phyloP scores from a whole-genome alignment of 352 stramenopile genomes.

The Peronospora tabacina region DNA sequence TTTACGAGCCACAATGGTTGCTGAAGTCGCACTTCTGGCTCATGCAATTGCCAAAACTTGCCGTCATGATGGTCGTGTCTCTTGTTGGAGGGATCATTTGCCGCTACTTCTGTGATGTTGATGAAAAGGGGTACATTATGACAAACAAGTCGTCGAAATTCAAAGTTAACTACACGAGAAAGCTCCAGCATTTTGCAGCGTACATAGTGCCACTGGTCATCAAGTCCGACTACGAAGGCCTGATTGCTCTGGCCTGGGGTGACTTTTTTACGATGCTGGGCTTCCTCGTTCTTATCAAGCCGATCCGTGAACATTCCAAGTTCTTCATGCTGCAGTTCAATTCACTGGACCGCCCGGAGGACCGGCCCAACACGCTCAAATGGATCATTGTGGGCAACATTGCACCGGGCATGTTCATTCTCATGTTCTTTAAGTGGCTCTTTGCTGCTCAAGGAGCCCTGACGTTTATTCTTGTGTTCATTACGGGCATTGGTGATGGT shows the following conservation, averaged over 20 bases:
- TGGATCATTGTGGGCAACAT: slow-evolving; percentile 80
- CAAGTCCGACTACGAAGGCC: slow-evolving; percentile 50
- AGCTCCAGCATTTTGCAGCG: slow-evolving; percentile 76
- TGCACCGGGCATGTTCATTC: slow-evolving; percentile 57
- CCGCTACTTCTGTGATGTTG: slow-evolving; percentile 65
- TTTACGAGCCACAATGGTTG: slow-evolving; percentile 53
- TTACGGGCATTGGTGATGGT: slow-evolving; percentile 71
- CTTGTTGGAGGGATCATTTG: slow-evolving; percentile 65
- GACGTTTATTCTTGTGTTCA: slow-evolving; percentile 77
- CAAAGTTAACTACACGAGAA: slow-evolving; percentile 87
- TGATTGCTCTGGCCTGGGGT: slow-evolving; percentile 65
- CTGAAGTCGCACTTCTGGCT: slow-evolving; percentile 49
- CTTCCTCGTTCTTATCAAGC: slow-evolving; percentile 83
- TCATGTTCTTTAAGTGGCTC: slow-evolving; percentile 85
- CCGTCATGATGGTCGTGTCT: slow-evolving; percentile 67
- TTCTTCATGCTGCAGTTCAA: slow-evolving; percentile 89
- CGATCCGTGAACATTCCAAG: slow-evolving; percentile 64
- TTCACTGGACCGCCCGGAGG: slow-evolving; percentile 75
- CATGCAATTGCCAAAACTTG: slow-evolving; percentile 57
- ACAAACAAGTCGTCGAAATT: slow-evolving; percentile 78
- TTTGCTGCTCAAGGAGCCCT: slow-evolving; percentile 47
- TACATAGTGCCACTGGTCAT: slow-evolving; percentile 79
- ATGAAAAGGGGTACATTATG: slow-evolving; percentile 80
- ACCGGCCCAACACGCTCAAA: slow-evolving; percentile 79
- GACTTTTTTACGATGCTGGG: slow-evolving; percentile 77